Conservation (phyloP, 169 alveolate genomes). For the Plasmodium fragile region DNA sequence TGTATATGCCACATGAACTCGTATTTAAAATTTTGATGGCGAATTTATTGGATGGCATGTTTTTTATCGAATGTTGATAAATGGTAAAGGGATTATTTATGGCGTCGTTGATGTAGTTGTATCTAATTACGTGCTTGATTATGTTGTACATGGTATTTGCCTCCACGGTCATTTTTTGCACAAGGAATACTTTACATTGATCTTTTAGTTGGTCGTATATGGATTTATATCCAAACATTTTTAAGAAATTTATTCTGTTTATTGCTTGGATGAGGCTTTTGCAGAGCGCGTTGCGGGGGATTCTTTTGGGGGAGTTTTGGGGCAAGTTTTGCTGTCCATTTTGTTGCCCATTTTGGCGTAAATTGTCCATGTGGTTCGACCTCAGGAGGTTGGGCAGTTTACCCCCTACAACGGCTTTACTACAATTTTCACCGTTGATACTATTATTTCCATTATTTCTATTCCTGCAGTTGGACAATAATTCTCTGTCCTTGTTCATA, state of each 20-base stretch:
- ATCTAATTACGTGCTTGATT: conserved; percentile 35
- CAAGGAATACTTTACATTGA: not conserved
- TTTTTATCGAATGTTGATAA: conserved; percentile 28
- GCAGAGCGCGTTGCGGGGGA: not conserved
- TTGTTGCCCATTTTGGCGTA: not conserved
- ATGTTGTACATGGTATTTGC: conserved; percentile 24
- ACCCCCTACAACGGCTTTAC: not conserved
- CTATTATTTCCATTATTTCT: not conserved
- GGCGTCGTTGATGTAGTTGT: conserved; percentile 34
- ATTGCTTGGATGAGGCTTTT: conserved; percentile 20
- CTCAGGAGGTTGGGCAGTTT: not conserved
- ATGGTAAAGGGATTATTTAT: conserved; percentile 59
- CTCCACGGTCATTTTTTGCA: conserved; percentile 20
- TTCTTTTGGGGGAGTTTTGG: not conserved
- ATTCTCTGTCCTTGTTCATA: conserved; percentile 24
- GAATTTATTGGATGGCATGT: conserved; percentile 49
- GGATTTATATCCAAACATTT: conserved; percentile 40
- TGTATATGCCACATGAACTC: conserved; percentile 59
- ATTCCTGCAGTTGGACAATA: not conserved
- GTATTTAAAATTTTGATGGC: conserved; percentile 80
- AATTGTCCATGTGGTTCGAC: not conserved
- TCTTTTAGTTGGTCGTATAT: conserved; percentile 53
- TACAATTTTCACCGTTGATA: not conserved
- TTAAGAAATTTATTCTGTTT: conserved; percentile 12
- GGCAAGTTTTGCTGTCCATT: not conserved